Evolutionary conservation across 2,329 filamentous ascomycete genomes (phyloP).

Genomic region (Emmonsiellopsis sp.): DNA sequence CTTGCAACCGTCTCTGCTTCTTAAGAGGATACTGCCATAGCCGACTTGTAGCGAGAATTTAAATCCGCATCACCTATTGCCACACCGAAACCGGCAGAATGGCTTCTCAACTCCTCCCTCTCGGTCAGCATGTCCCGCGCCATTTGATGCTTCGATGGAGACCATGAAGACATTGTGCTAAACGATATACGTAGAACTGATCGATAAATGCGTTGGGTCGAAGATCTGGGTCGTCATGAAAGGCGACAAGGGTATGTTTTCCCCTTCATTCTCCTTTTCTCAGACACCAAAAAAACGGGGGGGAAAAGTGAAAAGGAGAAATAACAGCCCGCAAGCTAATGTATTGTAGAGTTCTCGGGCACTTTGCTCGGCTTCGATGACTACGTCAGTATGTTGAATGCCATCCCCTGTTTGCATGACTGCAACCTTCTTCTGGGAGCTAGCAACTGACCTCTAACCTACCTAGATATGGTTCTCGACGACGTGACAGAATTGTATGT

Average conservation of each 20-base stretch:
- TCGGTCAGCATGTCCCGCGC: slow-evolving; percentile 42
- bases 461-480: slow-evolving; percentile 88
- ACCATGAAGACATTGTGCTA: slow-evolving; percentile 2
- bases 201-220: slow-evolving; percentile 97
- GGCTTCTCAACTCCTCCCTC: slow-evolving; percentile 64
- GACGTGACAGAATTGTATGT: slow-evolving; percentile 92
- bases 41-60: neutral
- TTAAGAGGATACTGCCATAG: too few relatives aligned
- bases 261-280: neutral
- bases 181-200: slow-evolving; percentile 58
- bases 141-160: slow-evolving; percentile 5
- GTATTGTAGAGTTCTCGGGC: slow-evolving; percentile 73
- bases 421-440: neutral
- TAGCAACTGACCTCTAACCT: neutral
- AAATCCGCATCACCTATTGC: neutral
- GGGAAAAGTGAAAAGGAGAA: too few relatives aligned
- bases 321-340: slow-evolving; percentile 8
- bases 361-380: slow-evolving; percentile 94
- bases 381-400: slow-evolving; percentile 83
- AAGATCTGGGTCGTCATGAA: slow-evolving; percentile 99
- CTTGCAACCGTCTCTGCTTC: too few relatives aligned
- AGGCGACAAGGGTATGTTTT: slow-evolving; percentile 74
- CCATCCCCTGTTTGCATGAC: slow-evolving; percentile 1
- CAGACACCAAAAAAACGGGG: neutral
- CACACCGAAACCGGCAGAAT: slow-evolving; percentile 29